A percentile compares a stretch with the other conserved stretches of the same genome.
phyloP scores from a whole-genome alignment of 495 filamentous ascomycete genomes.

The Choiromyces venosus region DNA sequence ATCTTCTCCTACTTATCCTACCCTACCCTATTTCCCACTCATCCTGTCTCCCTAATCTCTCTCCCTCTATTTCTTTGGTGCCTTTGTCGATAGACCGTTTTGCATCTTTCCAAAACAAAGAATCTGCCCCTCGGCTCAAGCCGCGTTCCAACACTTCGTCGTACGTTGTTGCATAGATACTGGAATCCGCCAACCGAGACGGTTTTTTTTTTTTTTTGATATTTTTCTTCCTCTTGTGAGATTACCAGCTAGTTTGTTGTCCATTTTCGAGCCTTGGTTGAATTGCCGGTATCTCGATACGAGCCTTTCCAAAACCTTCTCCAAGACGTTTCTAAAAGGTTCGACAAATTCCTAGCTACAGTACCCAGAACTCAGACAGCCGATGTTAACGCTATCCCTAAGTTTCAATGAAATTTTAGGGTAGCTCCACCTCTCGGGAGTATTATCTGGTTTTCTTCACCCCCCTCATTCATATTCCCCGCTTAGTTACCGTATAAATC shows the following conservation, averaged over 20 bases:
- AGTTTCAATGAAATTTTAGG: neutral
- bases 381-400: neutral
- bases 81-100: neutral
- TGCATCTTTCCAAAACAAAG: neutral
- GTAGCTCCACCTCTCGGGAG: conserved; percentile 2
- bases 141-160: neutral
- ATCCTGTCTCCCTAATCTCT: neutral
- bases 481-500: neutral
- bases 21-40: neutral
- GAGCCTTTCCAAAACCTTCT: neutral
- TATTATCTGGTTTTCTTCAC: neutral
- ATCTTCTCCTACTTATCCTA: neutral
- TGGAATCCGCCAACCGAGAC: neutral
- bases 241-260: neutral
- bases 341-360: neutral
- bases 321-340: neutral
- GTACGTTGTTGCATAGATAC: neutral
- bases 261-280: neutral
- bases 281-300: neutral
- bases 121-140: neutral
- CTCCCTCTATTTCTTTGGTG: neutral
- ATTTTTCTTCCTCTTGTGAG: neutral
- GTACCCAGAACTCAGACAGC: neutral
- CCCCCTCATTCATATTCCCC: neutral
- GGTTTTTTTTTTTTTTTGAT: neutral